phyloP scores from a whole-genome alignment of 164 flowering plant genomes.

The Vitis riparia region DNA sequence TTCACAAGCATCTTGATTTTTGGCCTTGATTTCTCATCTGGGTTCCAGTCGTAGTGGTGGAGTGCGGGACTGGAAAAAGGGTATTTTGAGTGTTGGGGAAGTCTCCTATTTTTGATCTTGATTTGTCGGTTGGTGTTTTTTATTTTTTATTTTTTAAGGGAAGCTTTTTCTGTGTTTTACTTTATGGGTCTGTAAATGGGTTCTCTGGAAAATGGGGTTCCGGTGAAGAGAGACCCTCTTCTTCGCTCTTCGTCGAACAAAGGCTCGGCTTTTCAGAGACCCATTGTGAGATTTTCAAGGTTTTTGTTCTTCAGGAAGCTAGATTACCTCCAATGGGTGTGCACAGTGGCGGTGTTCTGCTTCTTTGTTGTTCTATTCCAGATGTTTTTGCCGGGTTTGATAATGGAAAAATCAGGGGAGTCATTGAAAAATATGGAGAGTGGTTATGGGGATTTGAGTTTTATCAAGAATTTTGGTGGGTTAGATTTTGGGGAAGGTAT shows the following conservation, averaged over 20 bases:
- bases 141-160: background rate
- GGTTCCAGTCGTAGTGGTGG: too few species aligned
- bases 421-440: slow-evolving; percentile 10
- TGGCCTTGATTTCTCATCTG: slow-evolving; percentile 2
- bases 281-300: slow-evolving; percentile 77
- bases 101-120: background rate
- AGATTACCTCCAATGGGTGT: slow-evolving; percentile 79
- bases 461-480: slow-evolving; percentile 47
- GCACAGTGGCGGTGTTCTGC: slow-evolving; percentile 62
- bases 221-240: slow-evolving; percentile 54
- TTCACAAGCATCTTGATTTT: slow-evolving; percentile 3
- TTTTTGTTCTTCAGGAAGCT: slow-evolving; percentile 67
- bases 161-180: slow-evolving; percentile 1
- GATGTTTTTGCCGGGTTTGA: slow-evolving; percentile 69
- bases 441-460: slow-evolving; percentile 29
- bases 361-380: slow-evolving; percentile 64
- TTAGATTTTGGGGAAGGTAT: slow-evolving; percentile 79
- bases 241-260: slow-evolving; percentile 41
- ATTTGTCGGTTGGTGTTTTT: background rate
- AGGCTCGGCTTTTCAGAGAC: slow-evolving; percentile 46
- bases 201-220: slow-evolving; percentile 59
- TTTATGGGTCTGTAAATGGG: slow-evolving; percentile 59
- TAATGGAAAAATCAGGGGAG: slow-evolving; percentile 46
- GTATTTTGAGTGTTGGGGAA: background rate
- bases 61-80: too few species aligned